These are phyloP conservation scores for Phytopythium delawarense DNA, from an alignment of 352 stramenopile species.

Conservation along the genomic window DNA sequence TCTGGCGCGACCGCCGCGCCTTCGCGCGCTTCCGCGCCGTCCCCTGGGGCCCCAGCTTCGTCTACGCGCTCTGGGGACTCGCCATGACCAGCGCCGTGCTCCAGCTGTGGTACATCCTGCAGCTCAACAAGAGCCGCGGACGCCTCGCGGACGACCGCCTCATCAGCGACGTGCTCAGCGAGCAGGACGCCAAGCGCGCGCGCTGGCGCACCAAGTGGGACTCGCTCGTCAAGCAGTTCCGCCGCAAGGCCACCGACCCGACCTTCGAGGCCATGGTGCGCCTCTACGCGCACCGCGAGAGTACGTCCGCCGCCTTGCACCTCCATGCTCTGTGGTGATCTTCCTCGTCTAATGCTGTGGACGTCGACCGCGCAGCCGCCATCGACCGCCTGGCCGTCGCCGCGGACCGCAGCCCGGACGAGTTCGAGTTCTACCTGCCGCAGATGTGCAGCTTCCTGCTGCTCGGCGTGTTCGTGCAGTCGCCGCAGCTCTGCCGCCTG, in stretches of 20 bases:
- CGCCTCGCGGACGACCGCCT: slow-evolving; percentile 55
- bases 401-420: slow-evolving; percentile 49
- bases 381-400: slow-evolving; percentile 46
- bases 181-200: slow-evolving; percentile 43
- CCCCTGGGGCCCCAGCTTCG: slow-evolving; percentile 47
- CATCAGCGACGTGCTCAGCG: slow-evolving; percentile 55
- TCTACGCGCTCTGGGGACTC: slow-evolving; percentile 45
- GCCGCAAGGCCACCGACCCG: slow-evolving; percentile 52
- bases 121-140: slow-evolving; percentile 71
- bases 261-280: slow-evolving; percentile 82
- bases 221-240: slow-evolving; percentile 65
- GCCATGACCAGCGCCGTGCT: slow-evolving; percentile 47
- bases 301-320: not conserved
- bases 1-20: slow-evolving; percentile 40
- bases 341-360: not conserved
- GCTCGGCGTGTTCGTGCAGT: slow-evolving; percentile 58
- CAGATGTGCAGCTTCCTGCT: slow-evolving; percentile 84
- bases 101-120: slow-evolving; percentile 72
- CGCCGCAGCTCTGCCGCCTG: slow-evolving; percentile 59
- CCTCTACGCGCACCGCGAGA: slow-evolving; percentile 77
- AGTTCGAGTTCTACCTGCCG: slow-evolving; percentile 84
- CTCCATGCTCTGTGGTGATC: not conserved
- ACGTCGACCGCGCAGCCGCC: slow-evolving; percentile 14
- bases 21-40: slow-evolving; percentile 45
- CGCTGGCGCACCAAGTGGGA: slow-evolving; percentile 74